phyloP scores from a whole-genome alignment of 1,284 basidiomycete species.

The Sporisorium iseilematis-ciliati region DNA sequence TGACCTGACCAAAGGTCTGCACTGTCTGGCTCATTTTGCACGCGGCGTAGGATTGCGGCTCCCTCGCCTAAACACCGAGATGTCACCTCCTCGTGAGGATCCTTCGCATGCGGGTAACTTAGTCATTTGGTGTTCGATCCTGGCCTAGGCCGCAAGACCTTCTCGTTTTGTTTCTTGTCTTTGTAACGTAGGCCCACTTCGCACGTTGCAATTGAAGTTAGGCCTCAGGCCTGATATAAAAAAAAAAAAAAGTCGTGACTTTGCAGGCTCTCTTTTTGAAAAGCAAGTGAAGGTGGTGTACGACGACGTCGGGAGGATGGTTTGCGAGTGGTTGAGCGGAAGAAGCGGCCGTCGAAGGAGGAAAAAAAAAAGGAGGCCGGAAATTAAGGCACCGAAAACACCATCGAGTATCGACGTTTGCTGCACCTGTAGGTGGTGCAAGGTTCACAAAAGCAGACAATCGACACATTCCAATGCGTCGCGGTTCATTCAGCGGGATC shows the following conservation, averaged over 20 bases:
- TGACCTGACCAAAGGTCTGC: slow-evolving; percentile 1
- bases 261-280: no score
- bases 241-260: neutral
- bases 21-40: neutral
- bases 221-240: slow-evolving; percentile 5
- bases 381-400: slow-evolving; percentile 1
- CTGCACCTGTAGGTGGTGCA: neutral
- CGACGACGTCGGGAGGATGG: neutral
- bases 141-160: neutral
- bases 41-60: slow-evolving; percentile 2
- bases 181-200: slow-evolving; percentile 5
- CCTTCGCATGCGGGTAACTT: neutral
- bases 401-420: neutral
- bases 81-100: slow-evolving; percentile 6
- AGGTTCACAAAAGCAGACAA: neutral
- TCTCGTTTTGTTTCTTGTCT: neutral
- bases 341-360: neutral
- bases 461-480: neutral
- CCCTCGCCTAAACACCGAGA: slow-evolving; percentile 8
- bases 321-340: neutral
- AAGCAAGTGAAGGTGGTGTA: neutral
- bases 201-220: slow-evolving; percentile 6
- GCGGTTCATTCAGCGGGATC: no score
- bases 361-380: neutral
- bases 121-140: slow-evolving; percentile 2